phyloP scores from a whole-genome alignment of 495 filamentous ascomycete genomes.

The Penicillium parvum region DNA sequence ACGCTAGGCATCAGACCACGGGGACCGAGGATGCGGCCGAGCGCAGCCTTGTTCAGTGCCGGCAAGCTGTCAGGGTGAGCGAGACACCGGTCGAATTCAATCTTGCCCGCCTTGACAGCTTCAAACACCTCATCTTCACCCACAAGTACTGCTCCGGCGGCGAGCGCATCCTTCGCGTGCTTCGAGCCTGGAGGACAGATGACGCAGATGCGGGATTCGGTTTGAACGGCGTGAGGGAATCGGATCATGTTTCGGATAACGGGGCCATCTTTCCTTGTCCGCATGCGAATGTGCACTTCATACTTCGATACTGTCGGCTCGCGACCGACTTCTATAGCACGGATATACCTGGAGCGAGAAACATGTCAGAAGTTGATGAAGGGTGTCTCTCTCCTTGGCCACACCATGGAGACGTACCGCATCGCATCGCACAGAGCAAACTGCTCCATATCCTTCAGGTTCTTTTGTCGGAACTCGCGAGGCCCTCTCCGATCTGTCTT shows the following conservation, averaged over 20 bases:
- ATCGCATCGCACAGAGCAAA: constrained; percentile 89
- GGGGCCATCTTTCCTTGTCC: constrained; percentile 74
- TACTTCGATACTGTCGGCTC: constrained; percentile 73
- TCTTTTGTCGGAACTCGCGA: constrained; percentile 56
- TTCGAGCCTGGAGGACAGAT: constrained; percentile 76
- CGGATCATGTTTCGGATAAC: constrained; percentile 81
- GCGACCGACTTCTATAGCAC: constrained; percentile 84
- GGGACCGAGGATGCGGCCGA: constrained; percentile 82
- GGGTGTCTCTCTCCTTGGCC: not conserved
- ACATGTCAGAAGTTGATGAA: constrained; percentile 10
- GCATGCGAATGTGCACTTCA: constrained; percentile 76
- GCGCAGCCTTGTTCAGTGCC: constrained; percentile 67
- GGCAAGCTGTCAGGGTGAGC: constrained; percentile 73
- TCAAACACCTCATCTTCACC: constrained; percentile 86
- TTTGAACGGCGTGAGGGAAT: constrained; percentile 84
- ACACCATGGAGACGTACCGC: constrained; percentile 52
- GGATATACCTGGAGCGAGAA: constrained; percentile 63
- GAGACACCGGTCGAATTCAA: constrained; percentile 86
- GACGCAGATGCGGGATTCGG: constrained; percentile 78
- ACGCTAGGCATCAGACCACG: constrained; percentile 84
- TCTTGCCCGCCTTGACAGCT: constrained; percentile 62
- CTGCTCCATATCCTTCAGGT: constrained; percentile 59
- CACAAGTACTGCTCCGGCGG: constrained; percentile 72
- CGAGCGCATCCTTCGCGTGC: constrained; percentile 61
- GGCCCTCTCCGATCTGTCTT: constrained; percentile 64